Evolutionary conservation across 2,329 filamentous ascomycete genomes (phyloP).

Genomic region (Apiospora koreana): DNA sequence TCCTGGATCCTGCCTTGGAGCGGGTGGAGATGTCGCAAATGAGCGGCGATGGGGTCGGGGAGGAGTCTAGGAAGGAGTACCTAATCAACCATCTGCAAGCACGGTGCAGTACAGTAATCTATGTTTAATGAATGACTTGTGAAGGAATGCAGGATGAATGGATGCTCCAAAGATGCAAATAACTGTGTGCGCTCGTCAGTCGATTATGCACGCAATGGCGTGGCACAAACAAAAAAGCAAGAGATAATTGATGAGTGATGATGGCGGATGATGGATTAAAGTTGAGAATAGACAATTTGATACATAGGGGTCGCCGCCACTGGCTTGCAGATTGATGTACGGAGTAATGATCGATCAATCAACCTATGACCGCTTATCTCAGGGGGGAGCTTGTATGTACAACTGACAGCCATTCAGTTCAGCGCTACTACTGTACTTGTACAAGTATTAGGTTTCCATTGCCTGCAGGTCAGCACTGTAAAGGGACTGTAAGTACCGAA

Average conservation of each 20-base stretch:
- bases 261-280: neutral
- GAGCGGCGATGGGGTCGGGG: neutral
- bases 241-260: neutral
- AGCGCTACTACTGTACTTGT: neutral
- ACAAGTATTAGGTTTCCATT: no score
- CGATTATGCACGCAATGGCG: neutral
- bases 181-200: neutral
- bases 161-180: neutral
- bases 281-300: no score
- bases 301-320: no score
- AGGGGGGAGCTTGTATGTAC: neutral
- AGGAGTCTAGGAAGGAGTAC: neutral
- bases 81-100: neutral
- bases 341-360: no score
- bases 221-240: neutral
- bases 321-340: no score
- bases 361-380: neutral
- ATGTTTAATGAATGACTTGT: neutral
- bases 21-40: conserved; percentile 4
- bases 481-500: neutral
- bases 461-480: neutral
- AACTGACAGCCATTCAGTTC: no score
- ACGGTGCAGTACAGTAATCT: neutral
- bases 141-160: neutral
- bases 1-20: neutral